Evolutionary conservation across 1,284 basidiomycete species (phyloP), one percentile per base, ranked within the genome.

Genomic region (Mycosarcoma mackinlayi): DNA sequence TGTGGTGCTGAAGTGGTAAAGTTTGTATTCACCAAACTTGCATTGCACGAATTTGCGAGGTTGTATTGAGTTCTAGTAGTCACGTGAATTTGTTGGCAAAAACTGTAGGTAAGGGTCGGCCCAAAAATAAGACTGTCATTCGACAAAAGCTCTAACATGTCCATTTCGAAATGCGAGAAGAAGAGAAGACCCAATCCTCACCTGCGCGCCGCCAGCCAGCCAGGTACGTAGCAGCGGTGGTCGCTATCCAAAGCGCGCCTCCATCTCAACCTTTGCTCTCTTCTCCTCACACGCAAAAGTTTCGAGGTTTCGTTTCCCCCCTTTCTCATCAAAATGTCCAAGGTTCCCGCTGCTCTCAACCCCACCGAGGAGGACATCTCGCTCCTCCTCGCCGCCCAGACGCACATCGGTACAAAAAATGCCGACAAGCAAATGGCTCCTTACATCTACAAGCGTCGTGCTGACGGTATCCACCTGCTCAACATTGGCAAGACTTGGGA

Each of bases 401-500:
- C 90, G 84, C 95, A 98, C 86, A 91, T 98, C 80, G 77, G 80
- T 59, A 77, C 78, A 57, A 98, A 97, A 91, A 97, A 97, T 87
- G 94, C 92, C 87, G 93, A 96, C 85, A 96, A 94, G 89, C 91
- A 93, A 85, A 98, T 98, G 95, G 89, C 91, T 83, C 88, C 92
- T 56, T 98, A 98, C 86, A 92, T 98, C 85, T 97, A 91, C 91
- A 98, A 96, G 88, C 88, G 95, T 84, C 89, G 95, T 83, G 85
- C 90, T 73, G 95, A 98, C 85, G 95, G 94, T 93, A 93, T 98
- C 85, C 91, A 98, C 87, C 87, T 98, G 82, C 86, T 98, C 83
- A 97, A 98, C 90, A 90, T 98, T 80, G 94, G 94, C 84, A 98
- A 98, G 89, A 98, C 95, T 77, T 98, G 94, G 95, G 94, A 98